Percentiles rank a stretch among this genome's conserved stretches.
Conservation (phyloP, 2,329 filamentous ascomycete species). For the Botrytis fragariae region DNA sequence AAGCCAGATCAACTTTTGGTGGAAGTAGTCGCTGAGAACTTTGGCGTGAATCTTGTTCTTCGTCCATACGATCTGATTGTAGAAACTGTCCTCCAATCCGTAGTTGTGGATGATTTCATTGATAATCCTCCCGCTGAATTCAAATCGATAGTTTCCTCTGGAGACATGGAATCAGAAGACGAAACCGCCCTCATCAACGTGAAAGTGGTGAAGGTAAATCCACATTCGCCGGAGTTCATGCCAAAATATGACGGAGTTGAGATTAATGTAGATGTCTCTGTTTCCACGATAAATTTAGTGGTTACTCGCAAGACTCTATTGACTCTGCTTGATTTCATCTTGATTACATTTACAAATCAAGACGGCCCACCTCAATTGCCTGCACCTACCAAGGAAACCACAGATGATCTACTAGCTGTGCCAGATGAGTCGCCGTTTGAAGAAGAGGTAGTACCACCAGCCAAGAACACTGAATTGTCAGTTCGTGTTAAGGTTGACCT, state of each 20-base stretch:
- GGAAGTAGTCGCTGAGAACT: conserved; percentile 86
- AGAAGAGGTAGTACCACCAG: conserved; percentile 30
- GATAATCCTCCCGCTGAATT: conserved; percentile 86
- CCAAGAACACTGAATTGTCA: conserved; percentile 39
- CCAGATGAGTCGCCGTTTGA: conserved; percentile 15
- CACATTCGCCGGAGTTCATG: conserved; percentile 88
- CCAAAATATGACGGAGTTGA: conserved; percentile 89
- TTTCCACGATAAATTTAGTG: conserved; percentile 94
- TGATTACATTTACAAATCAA: conserved; percentile 80
- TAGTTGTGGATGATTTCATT: conserved; percentile 93
- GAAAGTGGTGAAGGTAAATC: conserved; percentile 87
- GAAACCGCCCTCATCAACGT: conserved; percentile 80
- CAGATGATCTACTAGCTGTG: conserved; percentile 31
- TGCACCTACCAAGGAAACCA: conserved; percentile 31
- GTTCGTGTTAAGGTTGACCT: conserved; percentile 92
- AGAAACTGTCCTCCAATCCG: conserved; percentile 80
- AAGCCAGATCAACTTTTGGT: conserved; percentile 80
- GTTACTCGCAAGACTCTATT: conserved; percentile 91
- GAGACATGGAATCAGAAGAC: conserved; percentile 68
- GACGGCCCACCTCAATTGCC: conserved; percentile 46
- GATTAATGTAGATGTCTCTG: conserved; percentile 83
- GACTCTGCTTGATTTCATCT: conserved; percentile 88
- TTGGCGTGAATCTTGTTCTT: conserved; percentile 83
- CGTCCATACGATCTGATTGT: conserved; percentile 90
- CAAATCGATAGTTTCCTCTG: conserved; percentile 94